Evolutionary conservation across 2,329 filamentous ascomycete genomes (phyloP).

Genomic region (Basipetospora chlamydospora): DNA sequence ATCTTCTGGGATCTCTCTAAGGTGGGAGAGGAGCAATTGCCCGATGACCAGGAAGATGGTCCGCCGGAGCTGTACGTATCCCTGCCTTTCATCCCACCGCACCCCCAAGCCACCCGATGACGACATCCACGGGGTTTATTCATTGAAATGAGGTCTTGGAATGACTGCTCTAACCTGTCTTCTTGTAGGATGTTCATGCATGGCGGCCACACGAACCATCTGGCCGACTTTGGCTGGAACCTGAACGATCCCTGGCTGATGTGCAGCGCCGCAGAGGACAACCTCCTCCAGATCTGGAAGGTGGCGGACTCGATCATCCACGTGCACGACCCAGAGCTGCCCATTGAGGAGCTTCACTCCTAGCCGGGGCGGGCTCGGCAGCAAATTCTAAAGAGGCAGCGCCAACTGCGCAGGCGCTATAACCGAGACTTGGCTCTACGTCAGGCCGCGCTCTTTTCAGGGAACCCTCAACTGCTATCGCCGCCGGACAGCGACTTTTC

Average conservation of each 20-base stretch:
- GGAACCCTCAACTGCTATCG: too few species aligned
- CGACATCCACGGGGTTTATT: neutral
- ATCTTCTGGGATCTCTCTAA: slow-evolving; percentile 93
- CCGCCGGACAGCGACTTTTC: too few species aligned
- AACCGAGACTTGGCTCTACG: too few species aligned
- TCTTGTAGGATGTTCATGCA: slow-evolving; percentile 78
- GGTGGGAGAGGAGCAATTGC: slow-evolving; percentile 85
- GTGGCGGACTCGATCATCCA: slow-evolving; percentile 70
- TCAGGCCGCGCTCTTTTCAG: too few species aligned
- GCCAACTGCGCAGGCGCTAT: too few species aligned
- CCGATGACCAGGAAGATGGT: slow-evolving; percentile 89
- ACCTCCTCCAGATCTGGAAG: slow-evolving; percentile 90
- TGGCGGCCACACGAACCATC: slow-evolving; percentile 90
- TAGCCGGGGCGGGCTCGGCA: slow-evolving; percentile 13
- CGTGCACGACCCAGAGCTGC: slow-evolving; percentile 60
- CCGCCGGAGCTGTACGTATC: slow-evolving; percentile 85
- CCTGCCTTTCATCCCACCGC: too few species aligned
- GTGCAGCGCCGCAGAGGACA: slow-evolving; percentile 90
- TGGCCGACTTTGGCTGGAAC: slow-evolving; percentile 98
- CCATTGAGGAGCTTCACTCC: slow-evolving; percentile 61
- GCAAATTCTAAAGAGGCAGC: too few species aligned
- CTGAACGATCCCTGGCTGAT: slow-evolving; percentile 93
- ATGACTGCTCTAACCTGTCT: slow-evolving; percentile 13
- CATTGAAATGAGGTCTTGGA: too few species aligned
- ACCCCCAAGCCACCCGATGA: neutral